Base-by-base conservation (phyloP, 1,284 basidiomycete genomes). In the Ustilago trichophora region DNA sequence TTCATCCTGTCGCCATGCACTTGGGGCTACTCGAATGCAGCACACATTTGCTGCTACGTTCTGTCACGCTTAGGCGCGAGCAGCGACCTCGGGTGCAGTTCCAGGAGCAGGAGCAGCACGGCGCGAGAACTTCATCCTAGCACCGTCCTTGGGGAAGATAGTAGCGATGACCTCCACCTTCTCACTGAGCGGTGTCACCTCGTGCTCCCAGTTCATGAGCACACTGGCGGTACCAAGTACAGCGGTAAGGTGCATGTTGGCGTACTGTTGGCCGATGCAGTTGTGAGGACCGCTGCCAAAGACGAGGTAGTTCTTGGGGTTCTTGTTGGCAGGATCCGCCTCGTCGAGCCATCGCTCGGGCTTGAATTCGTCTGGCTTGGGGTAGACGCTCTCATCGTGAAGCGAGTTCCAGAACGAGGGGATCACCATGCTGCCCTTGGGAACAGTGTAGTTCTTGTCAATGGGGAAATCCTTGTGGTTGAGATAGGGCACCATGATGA, bases 311-410 rank as follows among this genome's bases (percentile, higher is more conserved):
- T 98, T 96, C 84, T 92, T 90, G 40, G 93, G 92, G 83, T 91
- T 91, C 73, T 86, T 83, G 83, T 93, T 92, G 27, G 93, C 93
- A n/a, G 88, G 83, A 49, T 90, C 87, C 75, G 93, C 90, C 48
- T 89, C 87, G 76, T 93, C 90, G 45, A 98, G 85, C 93, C 94
- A 98, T 68, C 95, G 90, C 82, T 97, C 94, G 8, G 95, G 95
- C 25, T 85, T 74, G 82, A 98, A 89, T 59, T 84, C 82, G 33
- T 94, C 91, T 4, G 95, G 93, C 50, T 93, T 87, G 29, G 92
- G 91, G 85, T 91, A 98, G 51, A 93, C 88, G 38, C 85, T 85
- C 16, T 90, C 87, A 82, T 98, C 95, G 82, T 98, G 94, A 40
- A 97, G 85, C 10, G 93, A 92, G 73, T 83, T 83, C 83, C 91